Evolutionary conservation across 768 basidiomycete genomes (phyloP).

Genomic region (Lenzites betulinus): DNA sequence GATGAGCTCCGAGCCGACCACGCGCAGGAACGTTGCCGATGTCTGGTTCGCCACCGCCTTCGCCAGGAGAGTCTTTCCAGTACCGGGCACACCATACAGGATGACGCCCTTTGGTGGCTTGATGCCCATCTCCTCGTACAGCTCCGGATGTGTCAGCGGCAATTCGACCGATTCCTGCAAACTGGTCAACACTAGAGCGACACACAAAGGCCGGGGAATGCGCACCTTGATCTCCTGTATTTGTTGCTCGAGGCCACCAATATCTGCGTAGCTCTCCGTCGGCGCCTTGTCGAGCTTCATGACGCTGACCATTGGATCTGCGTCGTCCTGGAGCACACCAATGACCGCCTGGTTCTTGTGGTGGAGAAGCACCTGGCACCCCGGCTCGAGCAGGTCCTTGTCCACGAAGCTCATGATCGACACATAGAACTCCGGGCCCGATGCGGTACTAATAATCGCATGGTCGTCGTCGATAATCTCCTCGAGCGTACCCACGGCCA

Average conservation of each 20-base stretch:
- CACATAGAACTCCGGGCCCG: slow-evolving; percentile 96
- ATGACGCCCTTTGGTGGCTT: slow-evolving; percentile 99
- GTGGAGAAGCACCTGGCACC: slow-evolving; percentile 91
- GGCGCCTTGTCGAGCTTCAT: slow-evolving; percentile 99
- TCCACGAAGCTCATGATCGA: slow-evolving; percentile 98
- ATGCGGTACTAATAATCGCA: slow-evolving; percentile 95
- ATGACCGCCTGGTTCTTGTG: slow-evolving; percentile 96
- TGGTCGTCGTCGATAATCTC: slow-evolving; percentile 99
- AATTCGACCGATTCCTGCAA: slow-evolving; percentile 96
- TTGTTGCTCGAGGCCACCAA: slow-evolving; percentile 94
- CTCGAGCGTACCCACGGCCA: slow-evolving; percentile 98
- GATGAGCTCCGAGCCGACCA: slow-evolving; percentile 97
- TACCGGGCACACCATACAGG: slow-evolving; percentile 96
- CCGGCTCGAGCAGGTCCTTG: slow-evolving; percentile 96
- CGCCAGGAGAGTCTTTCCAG: slow-evolving; percentile 96
- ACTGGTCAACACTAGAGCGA: background rate
- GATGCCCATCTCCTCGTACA: slow-evolving; percentile 99
- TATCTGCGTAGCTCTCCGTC: slow-evolving; percentile 97
- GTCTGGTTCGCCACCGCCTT: slow-evolving; percentile 99
- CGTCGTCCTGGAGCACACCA: slow-evolving; percentile 93
- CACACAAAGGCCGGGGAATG: slow-evolving; percentile 5
- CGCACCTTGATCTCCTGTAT: slow-evolving; percentile 98
- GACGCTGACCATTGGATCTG: slow-evolving; percentile 94
- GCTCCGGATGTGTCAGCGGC: slow-evolving; percentile 94
- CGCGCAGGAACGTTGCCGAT: slow-evolving; percentile 95